A percentile compares a stretch with the other conserved stretches of the same genome.
Conservation (phyloP, 163 green algal species). For the Dunaliella salina region DNA sequence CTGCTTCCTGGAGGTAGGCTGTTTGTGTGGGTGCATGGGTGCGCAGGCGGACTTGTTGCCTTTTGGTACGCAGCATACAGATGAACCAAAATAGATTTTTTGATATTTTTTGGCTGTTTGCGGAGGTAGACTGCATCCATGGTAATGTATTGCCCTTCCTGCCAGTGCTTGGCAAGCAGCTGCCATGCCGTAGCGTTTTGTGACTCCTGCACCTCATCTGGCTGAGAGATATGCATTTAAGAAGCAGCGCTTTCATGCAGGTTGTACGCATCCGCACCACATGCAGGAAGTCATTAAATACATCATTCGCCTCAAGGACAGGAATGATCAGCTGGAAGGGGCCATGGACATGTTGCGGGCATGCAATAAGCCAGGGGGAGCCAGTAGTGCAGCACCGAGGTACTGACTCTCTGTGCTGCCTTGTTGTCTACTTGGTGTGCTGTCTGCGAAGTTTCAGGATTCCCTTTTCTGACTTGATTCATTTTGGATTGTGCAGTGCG, state of each 20-base stretch:
- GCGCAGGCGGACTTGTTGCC: too few relatives aligned
- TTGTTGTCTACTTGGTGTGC: neutral
- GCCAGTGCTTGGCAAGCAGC: too few relatives aligned
- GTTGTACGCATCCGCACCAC: constrained; percentile 16
- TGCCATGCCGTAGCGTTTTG: too few relatives aligned
- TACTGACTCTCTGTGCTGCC: neutral
- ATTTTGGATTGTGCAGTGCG: neutral
- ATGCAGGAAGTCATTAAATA: constrained; percentile 77
- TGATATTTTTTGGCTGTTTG: too few relatives aligned
- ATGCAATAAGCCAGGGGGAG: neutral
- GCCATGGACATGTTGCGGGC: neutral
- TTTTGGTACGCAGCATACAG: too few relatives aligned
- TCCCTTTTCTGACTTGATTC: neutral
- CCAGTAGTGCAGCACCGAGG: neutral
- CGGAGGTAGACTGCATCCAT: too few relatives aligned
- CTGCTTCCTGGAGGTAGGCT: neutral
- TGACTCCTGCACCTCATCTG: too few relatives aligned
- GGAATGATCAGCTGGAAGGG: constrained; percentile 54
- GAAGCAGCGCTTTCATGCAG: too few relatives aligned
- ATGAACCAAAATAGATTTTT: too few relatives aligned
- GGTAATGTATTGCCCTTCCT: too few relatives aligned
- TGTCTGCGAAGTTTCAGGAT: neutral
- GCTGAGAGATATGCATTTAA: too few relatives aligned
- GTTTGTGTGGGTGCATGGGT: neutral
- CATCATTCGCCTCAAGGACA: constrained; percentile 56